These are phyloP conservation scores for Pichia gijzeniarum DNA, from an alignment of 805 yeast genomes.

Conservation along the genomic window DNA sequence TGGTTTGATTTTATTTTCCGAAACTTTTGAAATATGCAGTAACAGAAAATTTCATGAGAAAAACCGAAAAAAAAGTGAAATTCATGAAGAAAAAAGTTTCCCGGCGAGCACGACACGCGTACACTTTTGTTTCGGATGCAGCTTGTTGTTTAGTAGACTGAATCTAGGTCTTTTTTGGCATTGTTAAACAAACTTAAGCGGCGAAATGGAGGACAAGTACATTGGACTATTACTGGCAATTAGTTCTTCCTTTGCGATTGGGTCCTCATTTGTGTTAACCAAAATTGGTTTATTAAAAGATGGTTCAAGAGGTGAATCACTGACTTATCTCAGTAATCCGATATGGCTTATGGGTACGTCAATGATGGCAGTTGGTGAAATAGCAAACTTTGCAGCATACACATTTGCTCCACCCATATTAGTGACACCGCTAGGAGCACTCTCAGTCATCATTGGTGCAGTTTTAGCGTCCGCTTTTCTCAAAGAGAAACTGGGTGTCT, in stretches of 20 bases:
- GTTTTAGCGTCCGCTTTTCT: conserved; percentile 79
- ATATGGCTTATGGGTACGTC: conserved; percentile 93
- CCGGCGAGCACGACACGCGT: too few species aligned
- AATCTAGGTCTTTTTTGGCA: too few species aligned
- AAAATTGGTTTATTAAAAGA: conserved; percentile 72
- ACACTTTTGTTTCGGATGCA: too few species aligned
- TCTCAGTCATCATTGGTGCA: conserved; percentile 87
- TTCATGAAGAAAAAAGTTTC: too few species aligned
- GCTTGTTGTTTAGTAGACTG: too few species aligned
- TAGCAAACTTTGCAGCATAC: conserved; percentile 91
- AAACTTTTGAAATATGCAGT: too few species aligned
- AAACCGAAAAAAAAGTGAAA: too few species aligned
- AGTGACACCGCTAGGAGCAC: conserved; percentile 89
- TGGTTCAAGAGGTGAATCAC: conserved; percentile 67
- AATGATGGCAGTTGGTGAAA: conserved; percentile 86
- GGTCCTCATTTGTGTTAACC: conserved; percentile 83
- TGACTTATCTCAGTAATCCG: conserved; percentile 73
- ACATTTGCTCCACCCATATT: conserved; percentile 92
- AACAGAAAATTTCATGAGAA: too few species aligned
- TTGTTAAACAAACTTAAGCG: background rate
- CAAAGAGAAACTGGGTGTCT: conserved; percentile 78
- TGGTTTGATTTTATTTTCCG: too few species aligned
- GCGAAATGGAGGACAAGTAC: conserved; percentile 67
- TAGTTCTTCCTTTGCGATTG: conserved; percentile 82
- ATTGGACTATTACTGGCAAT: conserved; percentile 86